phyloP scores from a whole-genome alignment of 2,329 filamentous ascomycete genomes.

The Colletotrichum liriopes region DNA sequence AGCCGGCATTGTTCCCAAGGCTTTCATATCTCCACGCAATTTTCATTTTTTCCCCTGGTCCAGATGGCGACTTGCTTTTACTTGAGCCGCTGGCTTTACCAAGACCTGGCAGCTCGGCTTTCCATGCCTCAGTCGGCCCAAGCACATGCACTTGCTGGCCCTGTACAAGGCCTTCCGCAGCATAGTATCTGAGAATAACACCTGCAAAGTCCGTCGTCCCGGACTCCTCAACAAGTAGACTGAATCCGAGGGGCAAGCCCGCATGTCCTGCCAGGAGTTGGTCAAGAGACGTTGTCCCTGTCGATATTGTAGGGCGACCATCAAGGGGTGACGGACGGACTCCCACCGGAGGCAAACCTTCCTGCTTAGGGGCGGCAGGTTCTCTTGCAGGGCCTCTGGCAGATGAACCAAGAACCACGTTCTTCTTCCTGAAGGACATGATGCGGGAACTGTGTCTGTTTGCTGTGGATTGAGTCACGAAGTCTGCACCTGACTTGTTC shows the following conservation, averaged over 20 bases:
- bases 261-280: constrained; percentile 88
- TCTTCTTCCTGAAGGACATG: constrained; percentile 74
- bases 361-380: constrained; percentile 46
- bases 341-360: constrained; percentile 60
- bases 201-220: constrained; percentile 96
- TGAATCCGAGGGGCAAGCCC: constrained; percentile 86
- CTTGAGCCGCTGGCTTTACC: constrained; percentile 60
- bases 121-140: constrained; percentile 85
- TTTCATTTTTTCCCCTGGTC: constrained; percentile 86
- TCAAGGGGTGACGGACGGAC: constrained; percentile 90
- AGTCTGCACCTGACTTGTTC: not conserved
- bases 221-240: constrained; percentile 86
- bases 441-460: not conserved
- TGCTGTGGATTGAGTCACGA: not conserved
- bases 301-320: constrained; percentile 90
- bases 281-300: constrained; percentile 89
- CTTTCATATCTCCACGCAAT: constrained; percentile 98
- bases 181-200: constrained; percentile 87
- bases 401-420: constrained; percentile 63
- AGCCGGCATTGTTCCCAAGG: constrained; percentile 60
- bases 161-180: constrained; percentile 92
- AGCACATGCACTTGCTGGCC: constrained; percentile 91
- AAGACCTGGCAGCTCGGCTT: constrained; percentile 85
- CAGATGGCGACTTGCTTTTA: constrained; percentile 55
- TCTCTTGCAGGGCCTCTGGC: constrained; percentile 44